These are phyloP conservation scores for Bremia lactucae DNA, from an alignment of 352 stramenopile species.

Conservation along the genomic window DNA sequence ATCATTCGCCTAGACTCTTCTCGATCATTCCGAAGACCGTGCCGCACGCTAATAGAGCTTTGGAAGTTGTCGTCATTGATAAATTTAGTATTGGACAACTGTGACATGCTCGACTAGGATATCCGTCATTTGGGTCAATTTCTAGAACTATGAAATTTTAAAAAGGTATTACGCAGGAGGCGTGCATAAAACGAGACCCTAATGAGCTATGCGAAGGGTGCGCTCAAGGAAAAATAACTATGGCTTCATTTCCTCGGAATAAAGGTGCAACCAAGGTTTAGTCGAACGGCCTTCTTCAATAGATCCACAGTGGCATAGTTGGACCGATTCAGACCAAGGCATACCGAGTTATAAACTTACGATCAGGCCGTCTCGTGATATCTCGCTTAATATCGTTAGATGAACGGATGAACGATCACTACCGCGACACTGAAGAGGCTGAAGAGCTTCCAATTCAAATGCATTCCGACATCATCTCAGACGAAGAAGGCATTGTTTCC, in stretches of 20 bases:
- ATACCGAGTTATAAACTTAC: too few species aligned
- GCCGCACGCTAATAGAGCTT: background rate
- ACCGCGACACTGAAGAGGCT: background rate
- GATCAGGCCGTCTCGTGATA: too few species aligned
- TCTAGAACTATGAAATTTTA: background rate
- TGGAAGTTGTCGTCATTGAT: background rate
- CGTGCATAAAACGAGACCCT: background rate
- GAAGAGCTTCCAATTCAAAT: background rate
- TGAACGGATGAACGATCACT: too few species aligned
- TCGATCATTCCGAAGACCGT: too few species aligned
- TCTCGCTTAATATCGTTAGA: too few species aligned
- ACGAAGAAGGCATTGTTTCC: background rate
- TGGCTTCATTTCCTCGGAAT: background rate
- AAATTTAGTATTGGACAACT: background rate
- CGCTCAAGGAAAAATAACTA: background rate
- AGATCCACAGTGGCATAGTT: background rate
- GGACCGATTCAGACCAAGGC: background rate
- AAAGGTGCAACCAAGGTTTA: background rate
- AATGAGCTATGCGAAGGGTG: background rate
- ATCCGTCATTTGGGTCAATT: background rate
- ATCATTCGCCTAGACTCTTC: too few species aligned
- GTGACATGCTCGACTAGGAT: background rate
- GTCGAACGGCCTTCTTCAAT: background rate
- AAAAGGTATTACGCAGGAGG: background rate
- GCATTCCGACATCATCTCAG: background rate